phyloP scores from a whole-genome alignment of 768 basidiomycete species.

The Boletus sensibilis region DNA sequence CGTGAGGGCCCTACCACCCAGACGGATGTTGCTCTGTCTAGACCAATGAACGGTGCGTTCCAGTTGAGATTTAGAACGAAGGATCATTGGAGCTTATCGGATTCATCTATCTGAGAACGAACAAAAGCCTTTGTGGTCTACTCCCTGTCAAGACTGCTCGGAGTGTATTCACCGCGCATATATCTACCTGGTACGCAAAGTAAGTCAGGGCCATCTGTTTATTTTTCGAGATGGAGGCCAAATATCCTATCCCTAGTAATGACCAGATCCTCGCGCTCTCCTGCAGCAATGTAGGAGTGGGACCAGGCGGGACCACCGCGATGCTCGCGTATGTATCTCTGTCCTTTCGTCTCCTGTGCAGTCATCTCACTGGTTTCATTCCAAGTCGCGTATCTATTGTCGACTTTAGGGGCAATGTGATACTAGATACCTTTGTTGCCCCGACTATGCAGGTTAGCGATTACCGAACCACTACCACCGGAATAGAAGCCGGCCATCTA shows the following conservation, averaged over 20 bases:
- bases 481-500: conserved; percentile 45
- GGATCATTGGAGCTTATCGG: conserved; percentile 26
- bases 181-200: conserved; percentile 22
- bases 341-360: conserved; percentile 3
- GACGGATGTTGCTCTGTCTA: conserved; percentile 13
- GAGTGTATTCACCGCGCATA: conserved; percentile 19
- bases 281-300: conserved; percentile 73
- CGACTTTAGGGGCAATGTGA: conserved; percentile 53
- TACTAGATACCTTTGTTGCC: conserved; percentile 64
- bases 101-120: conserved; percentile 21
- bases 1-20: conserved; percentile 17
- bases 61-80: conserved; percentile 20
- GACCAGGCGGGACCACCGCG: conserved; percentile 76
- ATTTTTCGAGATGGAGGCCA: conserved; percentile 31
- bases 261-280: conserved; percentile 60
- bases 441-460: conserved; percentile 71
- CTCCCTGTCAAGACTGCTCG: conserved; percentile 17
- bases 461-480: conserved; percentile 67
- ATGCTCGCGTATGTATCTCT: conserved; percentile 69
- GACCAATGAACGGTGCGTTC: conserved; percentile 13
- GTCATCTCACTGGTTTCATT: conserved; percentile 10
- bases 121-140: conserved; percentile 9
- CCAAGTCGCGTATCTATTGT: conserved; percentile 52
- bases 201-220: conserved; percentile 16
- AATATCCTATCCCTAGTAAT: conserved; percentile 33